These are phyloP conservation scores for Xanthoparmelia taractica DNA, from an alignment of 495 filamentous ascomycete genomes.

Conservation along the genomic window DNA sequence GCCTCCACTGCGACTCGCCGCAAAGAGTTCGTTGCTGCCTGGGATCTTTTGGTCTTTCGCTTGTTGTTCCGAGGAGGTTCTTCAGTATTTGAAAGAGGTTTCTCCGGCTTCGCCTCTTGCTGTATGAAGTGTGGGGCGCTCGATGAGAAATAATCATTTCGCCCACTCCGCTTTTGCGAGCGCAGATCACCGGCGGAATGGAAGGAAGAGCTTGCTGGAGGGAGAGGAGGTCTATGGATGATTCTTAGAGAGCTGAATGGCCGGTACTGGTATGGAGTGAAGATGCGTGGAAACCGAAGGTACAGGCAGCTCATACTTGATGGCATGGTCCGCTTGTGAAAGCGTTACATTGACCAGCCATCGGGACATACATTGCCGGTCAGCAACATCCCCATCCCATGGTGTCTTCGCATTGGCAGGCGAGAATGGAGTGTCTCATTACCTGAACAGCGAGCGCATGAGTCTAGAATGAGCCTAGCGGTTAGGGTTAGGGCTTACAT, in stretches of 20 bases:
- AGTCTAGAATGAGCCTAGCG: neutral
- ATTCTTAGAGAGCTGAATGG: conserved; percentile 32
- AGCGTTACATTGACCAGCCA: neutral
- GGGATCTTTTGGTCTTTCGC: conserved; percentile 38
- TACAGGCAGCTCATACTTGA: conserved; percentile 11
- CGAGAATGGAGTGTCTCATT: neutral
- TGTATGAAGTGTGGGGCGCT: conserved; percentile 36
- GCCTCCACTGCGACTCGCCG: conserved; percentile 53
- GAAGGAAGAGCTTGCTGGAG: conserved; percentile 34
- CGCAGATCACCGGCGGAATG: conserved; percentile 34
- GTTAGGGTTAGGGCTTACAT: conserved; percentile 9
- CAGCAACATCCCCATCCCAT: neutral
- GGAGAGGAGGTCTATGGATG: conserved; percentile 29
- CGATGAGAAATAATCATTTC: conserved; percentile 45
- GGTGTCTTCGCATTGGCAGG: no score
- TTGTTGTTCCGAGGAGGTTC: conserved; percentile 35
- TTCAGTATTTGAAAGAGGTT: conserved; percentile 25
- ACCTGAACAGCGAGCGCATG: neutral
- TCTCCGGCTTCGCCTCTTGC: conserved; percentile 5
- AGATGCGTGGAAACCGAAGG: conserved; percentile 14
- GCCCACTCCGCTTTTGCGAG: conserved; percentile 35
- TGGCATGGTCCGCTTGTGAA: neutral
- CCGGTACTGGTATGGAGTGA: conserved; percentile 22
- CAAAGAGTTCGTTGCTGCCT: conserved; percentile 48
- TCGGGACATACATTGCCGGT: neutral